Evolutionary conservation across 2,329 filamentous ascomycete species (phyloP).

Genomic region (Escovopsis weberi): DNA sequence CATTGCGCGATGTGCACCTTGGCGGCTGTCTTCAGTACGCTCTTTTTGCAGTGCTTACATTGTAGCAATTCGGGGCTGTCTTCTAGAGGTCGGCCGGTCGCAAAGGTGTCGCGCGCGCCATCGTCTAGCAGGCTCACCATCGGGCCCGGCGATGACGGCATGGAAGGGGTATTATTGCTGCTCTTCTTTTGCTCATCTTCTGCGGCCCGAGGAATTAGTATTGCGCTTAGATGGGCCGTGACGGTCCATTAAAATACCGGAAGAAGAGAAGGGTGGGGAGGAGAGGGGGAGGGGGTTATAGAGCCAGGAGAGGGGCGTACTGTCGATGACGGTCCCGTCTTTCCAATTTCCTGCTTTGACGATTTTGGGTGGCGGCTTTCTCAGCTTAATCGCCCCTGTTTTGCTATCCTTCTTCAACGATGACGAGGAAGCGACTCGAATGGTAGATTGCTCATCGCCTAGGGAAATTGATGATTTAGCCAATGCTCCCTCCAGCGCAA

Average conservation of each 20-base stretch:
- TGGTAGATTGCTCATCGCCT: conserved; percentile 41
- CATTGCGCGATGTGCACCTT: conserved; percentile 73
- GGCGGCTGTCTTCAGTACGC: conserved; percentile 59
- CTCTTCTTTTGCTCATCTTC: conserved; percentile 40
- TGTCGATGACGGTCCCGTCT: conserved; percentile 48
- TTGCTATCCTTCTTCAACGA: conserved; percentile 32
- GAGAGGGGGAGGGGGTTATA: too few relatives aligned
- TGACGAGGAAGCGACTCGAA: conserved; percentile 39
- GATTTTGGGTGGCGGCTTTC: conserved; percentile 46
- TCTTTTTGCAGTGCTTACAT: conserved; percentile 93
- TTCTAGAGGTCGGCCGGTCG: conserved; percentile 66
- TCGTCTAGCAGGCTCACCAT: conserved; percentile 60
- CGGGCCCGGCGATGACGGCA: conserved; percentile 35
- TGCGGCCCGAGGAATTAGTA: conserved; percentile 9
- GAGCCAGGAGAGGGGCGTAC: conserved; percentile 24
- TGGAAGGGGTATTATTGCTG: conserved; percentile 25
- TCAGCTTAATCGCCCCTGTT: conserved; percentile 44
- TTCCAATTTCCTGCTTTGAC: conserved; percentile 58
- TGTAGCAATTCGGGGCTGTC: conserved; percentile 65
- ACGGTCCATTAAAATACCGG: background rate
- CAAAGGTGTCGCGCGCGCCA: conserved; percentile 61
- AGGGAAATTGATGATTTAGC: conserved; percentile 1
- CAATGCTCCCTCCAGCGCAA: too few relatives aligned
- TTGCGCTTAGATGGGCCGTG: background rate
- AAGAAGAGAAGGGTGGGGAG: too few relatives aligned